A percentile compares a stretch with the other conserved stretches of the same genome.
Conservation (phyloP, 2,329 filamentous ascomycete genomes). For the Diatrype stigma region DNA sequence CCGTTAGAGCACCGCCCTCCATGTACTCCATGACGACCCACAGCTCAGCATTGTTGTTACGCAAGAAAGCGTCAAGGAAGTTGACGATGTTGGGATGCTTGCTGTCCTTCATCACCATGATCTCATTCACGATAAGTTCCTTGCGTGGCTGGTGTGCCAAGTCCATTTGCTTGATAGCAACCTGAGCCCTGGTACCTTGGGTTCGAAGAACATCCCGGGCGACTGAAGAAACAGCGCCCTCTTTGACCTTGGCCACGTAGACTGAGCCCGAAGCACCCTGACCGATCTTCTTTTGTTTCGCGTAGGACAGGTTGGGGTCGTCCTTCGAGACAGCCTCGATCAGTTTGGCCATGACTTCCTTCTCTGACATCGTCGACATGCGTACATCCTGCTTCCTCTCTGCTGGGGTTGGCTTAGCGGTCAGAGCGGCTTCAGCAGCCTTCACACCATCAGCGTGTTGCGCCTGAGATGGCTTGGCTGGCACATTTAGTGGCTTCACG, state of each 20-base stretch:
- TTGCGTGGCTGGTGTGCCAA: conserved; percentile 94
- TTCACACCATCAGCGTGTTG: conserved; percentile 67
- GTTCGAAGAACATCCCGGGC: conserved; percentile 75
- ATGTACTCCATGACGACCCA: conserved; percentile 99
- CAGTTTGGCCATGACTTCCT: conserved; percentile 93
- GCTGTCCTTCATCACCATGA: conserved; percentile 99
- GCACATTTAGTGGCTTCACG: conserved; percentile 77
- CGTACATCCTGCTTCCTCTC: conserved; percentile 88
- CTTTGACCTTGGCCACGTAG: conserved; percentile 94
- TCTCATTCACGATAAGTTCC: conserved; percentile 98
- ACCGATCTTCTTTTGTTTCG: conserved; percentile 99
- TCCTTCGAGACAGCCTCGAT: conserved; percentile 94
- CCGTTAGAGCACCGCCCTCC: conserved; percentile 95
- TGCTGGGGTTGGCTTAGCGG: conserved; percentile 68
- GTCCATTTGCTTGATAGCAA: conserved; percentile 99
- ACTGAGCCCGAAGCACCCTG: conserved; percentile 97
- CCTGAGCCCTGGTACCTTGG: conserved; percentile 78
- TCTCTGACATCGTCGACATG: conserved; percentile 98
- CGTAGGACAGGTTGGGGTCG: conserved; percentile 90
- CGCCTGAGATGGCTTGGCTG: conserved; percentile 55
- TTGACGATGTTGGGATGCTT: conserved; percentile 98
- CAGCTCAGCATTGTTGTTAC: conserved; percentile 91
- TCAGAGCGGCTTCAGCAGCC: conserved; percentile 84
- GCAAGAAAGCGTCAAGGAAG: conserved; percentile 93
- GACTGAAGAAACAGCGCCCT: conserved; percentile 74